Conservation (phyloP, 306 rosid genomes). For the Fragaria nilgerrensis region DNA sequence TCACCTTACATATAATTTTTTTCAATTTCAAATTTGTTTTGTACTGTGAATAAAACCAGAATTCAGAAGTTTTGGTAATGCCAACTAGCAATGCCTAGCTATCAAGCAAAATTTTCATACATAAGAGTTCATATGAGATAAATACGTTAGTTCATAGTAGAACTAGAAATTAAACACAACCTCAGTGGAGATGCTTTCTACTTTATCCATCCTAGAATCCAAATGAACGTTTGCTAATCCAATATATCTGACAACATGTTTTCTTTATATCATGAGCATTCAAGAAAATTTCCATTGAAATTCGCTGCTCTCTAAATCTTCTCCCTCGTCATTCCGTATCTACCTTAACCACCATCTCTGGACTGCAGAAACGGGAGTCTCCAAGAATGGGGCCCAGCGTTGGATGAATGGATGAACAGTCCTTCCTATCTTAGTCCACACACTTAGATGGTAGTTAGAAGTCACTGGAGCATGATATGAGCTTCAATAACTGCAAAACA, state of each 20-base stretch:
- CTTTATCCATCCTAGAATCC: constrained; percentile 14
- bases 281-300: not conserved
- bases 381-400: constrained; percentile 64
- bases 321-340: constrained; percentile 25
- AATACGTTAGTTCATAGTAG: not conserved
- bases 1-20: no score
- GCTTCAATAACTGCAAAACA: constrained; percentile 69
- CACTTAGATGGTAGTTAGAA: constrained; percentile 76
- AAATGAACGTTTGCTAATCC: constrained; percentile 26
- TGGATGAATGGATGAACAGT: constrained; percentile 52
- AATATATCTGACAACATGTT: constrained; percentile 22
- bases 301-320: not conserved
- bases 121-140: not conserved
- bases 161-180: constrained; percentile 2
- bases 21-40: no score
- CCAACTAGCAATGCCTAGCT: not conserved
- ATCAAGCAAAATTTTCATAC: not conserved
- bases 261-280: not conserved
- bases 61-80: not conserved
- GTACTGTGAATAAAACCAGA: not conserved
- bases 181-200: constrained; percentile 8
- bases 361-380: constrained; percentile 62
- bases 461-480: constrained; percentile 87
- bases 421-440: constrained; percentile 78
- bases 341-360: constrained; percentile 97